Evolutionary conservation across 192 early-diverging fungal species (phyloP), one percentile per base, ranked within the genome.

Genomic region (Hyaloraphidium curvatum): DNA sequence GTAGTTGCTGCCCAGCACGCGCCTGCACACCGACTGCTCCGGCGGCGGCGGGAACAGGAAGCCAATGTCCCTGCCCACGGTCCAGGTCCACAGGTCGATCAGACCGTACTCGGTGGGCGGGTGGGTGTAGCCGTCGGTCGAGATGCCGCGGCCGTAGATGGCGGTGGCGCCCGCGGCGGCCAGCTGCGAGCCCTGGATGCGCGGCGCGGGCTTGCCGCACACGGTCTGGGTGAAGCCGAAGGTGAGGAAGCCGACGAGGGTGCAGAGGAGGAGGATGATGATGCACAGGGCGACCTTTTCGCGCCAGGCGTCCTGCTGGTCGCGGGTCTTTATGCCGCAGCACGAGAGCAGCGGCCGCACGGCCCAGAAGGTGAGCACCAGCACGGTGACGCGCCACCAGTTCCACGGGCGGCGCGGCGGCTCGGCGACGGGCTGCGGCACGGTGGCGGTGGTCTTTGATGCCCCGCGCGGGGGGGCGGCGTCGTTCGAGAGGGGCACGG

Each of bases 281-380:
- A 84, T 59, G 58, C 89, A 91, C 28, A 98, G 72, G 0, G 95
- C 86, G 5, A 93, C 75, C 63, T 98, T 98, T 62, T 98, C 95
- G 53, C 95, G 77, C 95, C 95, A 98, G 4, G 95, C 95, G 67
- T 87, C 75, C 35, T n/a, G 33, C 9, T 11, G 7, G 7, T 37
- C 33, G 33, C 9, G 33, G 33, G 33, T 37, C n/a, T 37, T 37
- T n/a, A 37, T 37, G 33, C 33, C 33, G n/a, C 7, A 37, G 9
- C 7, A 11, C 33, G 7, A 7, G 33, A 37, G 7, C 33, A 37
- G 33, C 9, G n/a, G n/a, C 9, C 9, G 33, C 7, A n/a, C 9
- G 33, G 7, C 7, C 7, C 33, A 37, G 33, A 7, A 37, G 9
- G 33, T 37, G 9, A 37, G 33, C 7, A 7, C 7, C 33, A 37